Evolutionary conservation across 1,139 yeast genomes (phyloP), one percentile per base, ranked within the genome.

Genomic region (Candida sanyaensis): DNA sequence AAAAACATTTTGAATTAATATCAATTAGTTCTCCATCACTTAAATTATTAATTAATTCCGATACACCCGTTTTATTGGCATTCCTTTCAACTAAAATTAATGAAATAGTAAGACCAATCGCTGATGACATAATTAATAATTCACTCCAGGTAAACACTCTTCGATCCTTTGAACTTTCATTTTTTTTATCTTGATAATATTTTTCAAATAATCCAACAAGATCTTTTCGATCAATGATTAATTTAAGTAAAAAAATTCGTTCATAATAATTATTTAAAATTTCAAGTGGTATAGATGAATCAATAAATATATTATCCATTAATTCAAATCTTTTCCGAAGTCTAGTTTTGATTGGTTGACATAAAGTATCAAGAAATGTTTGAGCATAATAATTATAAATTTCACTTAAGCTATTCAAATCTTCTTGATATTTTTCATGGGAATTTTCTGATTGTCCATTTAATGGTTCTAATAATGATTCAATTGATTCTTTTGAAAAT

Each of bases 401-500:
- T 53, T 48, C 4, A 61, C 48, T 23, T 63, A 57, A 45, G 62
- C 56, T 13, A 62, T 50, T 36, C 64, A 58, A 24, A 36, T 36
- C 56, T 11, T 73, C 71, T 5, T 53, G 47, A 8, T 68, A 47
- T 13, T 62, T 47, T 23, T 58, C 50, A 3, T 48, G 50, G 8
- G 61, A 52, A 4, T 57, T 60, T 1, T 60, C 57, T 6, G n/a
- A 10, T 11, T 33, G 10, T 4, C 28, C 32, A 13, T 39, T 33
- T 11, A 43, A n/a, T 9, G 60, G 57, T 7, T 53, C 52, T 17
- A 55, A 58, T 13, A 71, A 63, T 65, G 68, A 66, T 26, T 56
- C 60, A 49, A 71, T 49, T 5, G 74, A 68, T 44, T 65, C 64
- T 21, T 61, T 58, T 7, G 75, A 67, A 46, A 70, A 65, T 5